Base-by-base conservation (phyloP, 345 rosid genomes). In the Hypericum androsaemum region DNA sequence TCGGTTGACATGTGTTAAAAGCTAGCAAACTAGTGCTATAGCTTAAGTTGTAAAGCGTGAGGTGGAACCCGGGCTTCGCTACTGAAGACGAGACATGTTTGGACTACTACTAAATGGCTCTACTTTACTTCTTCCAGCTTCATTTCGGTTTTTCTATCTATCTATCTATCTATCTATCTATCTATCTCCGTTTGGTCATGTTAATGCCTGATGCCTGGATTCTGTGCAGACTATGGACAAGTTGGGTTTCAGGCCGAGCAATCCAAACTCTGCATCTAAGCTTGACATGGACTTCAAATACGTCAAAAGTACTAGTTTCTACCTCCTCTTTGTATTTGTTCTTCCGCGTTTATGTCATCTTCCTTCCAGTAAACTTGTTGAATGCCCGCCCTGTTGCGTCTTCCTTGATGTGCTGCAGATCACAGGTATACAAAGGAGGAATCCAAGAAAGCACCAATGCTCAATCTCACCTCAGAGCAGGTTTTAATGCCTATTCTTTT, bases 381-480 rank as follows among this genome's bases (percentile, higher is more conserved):
- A 15, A 54, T 3, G 12, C 37, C 8, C 13, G 50, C 9, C 2
- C 54, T 17, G 67, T 62, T 57, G 50, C 13, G n/a, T 36, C 39
- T 54, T 39, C 12, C 12, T 35, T 52, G 54, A 50, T 55, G 62
- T 9, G 43, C n/a, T 9, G 39, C 64, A 90, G 98, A 80, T 67
- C 82, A 82, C 56, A 90, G 69, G 61, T 62, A 76, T 60, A 87
- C 95, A 3, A 87, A 82, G 66, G 84, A 82, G 72, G 92, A 79
- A 67, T 80, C 96, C 37, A 75, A 77, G 37, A 82, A 84, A 77
- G 89, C 94, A 43, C 83, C 96, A 13, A 74, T 80, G 98, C 89
- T 92, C 64, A 88, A 88, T 76, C 80, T 92, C 40, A 75, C 82
- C 35, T 77, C 74, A 51, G 66, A 57, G 64, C 94, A 85, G 92